Base-by-base conservation (phyloP, 257 asterid species). In the Hygrophila difformis region DNA sequence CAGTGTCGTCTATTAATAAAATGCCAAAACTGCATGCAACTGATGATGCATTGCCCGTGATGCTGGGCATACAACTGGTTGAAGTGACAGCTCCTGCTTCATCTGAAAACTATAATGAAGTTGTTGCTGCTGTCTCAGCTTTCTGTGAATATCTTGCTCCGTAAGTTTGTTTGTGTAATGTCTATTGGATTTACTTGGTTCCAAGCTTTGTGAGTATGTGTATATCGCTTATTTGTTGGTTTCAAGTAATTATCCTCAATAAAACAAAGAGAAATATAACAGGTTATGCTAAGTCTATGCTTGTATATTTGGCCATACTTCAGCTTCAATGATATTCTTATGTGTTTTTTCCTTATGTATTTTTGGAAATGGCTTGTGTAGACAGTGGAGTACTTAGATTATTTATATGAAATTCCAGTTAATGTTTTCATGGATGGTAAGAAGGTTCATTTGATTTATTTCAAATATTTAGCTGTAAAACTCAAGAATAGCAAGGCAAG, bases 121-220 rank as follows among this genome's bases (percentile, higher is more conserved):
- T 86, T 61, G 96, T 56, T 21, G 73, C 82, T 1, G 74, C 94
- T 39, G 72, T 86, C 38, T 66, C 95, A 0, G 74, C 99, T 5
- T 91, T 91, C 48, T 82, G 89, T 53, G 99, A 91, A 72, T 80
- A 82, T 62, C 98, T 85, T 64, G 96, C 98, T 6, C 96, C 98
- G 98, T 89, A 72, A 85, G 96, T 60, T n/a, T 47, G 51, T 53
- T 5, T 46, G 8, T 26, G 21, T 44, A 22, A 4, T 41, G 44
- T 6, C 18, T 49, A 20, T 40, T 31, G 49, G 44, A 6, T 38
- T 6, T 12, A 13, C 19, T 51, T 13, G 36, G 15, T 38, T 22
- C 0, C 15, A 54, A 28, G 49, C 26, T 36, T 44, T 18, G 34
- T 22, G 22, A 39, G 48, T 19, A 16, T n/a, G n/a, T n/a, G n/a